Evolutionary conservation across 345 rosid species (phyloP), one percentile per base, ranked within the genome.

Genomic region (Lagerstroemia speciosa): DNA sequence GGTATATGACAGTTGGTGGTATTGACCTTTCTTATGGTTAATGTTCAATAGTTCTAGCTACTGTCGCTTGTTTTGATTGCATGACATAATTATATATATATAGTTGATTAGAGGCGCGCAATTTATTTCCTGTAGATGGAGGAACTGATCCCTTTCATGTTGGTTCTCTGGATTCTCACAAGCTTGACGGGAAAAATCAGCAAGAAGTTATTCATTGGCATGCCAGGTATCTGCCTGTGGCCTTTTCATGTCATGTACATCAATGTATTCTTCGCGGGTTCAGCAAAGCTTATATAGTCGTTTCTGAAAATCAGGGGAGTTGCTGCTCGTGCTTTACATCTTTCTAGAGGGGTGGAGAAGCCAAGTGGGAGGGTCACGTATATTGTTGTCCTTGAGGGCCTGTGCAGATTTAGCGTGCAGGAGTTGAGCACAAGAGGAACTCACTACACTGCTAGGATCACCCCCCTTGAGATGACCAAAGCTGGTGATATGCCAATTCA

Each of bases 351-450:
- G 62, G 99, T 94, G 79, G 99, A 94, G 84, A 94, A 94, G 79
- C 99, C 99, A 14, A 94, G 99, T 78, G 99, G 99, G 74, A 89
- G 97, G 80, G 96, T 94, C 67, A 94, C 99, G 0, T 94, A 94
- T 79, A 89, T 87, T 69, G 99, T 94, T 68, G 96, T 94, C 62
- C 99, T 94, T 53, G 99, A 94, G 85, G 99, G 99, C 65, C 76
- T 94, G 75, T 86, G 97, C 81, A 83, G 99, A 72, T 94, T 94
- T 82, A 91, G 82, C 67, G 95, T 94, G 69, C 93, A 91, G 70
- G 99, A 94, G 76, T 91, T 89, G 75, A 90, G 90, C 69, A 91
- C 89, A 68, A 84, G 93, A 78, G 99, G 99, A 67, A 84, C 86
- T 31, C 91, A 94, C 73, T 89, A 88, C 74, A 85, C 88, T 77